Evolutionary conservation across 2,329 filamentous ascomycete species (phyloP).

Genomic region (Pezicula radicicola): DNA sequence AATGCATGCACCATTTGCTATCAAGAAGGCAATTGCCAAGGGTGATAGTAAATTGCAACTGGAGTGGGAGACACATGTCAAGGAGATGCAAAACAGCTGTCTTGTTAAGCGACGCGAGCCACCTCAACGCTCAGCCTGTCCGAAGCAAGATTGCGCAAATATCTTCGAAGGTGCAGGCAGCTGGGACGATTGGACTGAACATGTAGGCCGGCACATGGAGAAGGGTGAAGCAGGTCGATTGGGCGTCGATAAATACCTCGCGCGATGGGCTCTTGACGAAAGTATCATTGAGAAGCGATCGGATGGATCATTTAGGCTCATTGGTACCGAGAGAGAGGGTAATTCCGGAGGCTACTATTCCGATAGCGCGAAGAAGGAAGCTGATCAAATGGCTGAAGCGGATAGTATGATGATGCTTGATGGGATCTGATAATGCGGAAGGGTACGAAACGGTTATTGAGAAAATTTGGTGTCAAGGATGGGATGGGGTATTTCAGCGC

Average conservation of each 20-base stretch:
- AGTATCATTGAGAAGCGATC: slow-evolving; percentile 57
- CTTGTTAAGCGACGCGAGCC: slow-evolving; percentile 65
- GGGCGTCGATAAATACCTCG: slow-evolving; percentile 54
- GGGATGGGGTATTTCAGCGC: no score
- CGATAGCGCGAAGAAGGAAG: slow-evolving; percentile 25
- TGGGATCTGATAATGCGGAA: neutral
- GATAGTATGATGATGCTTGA: slow-evolving; percentile 24
- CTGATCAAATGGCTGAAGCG: slow-evolving; percentile 18
- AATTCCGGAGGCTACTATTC: slow-evolving; percentile 27
- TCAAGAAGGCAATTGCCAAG: slow-evolving; percentile 54
- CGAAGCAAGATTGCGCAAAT: slow-evolving; percentile 66
- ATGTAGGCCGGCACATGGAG: slow-evolving; percentile 88
- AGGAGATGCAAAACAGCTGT: slow-evolving; percentile 72
- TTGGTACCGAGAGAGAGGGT: slow-evolving; percentile 37
- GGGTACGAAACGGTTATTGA: no score
- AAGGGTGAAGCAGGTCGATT: slow-evolving; percentile 58
- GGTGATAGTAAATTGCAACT: slow-evolving; percentile 55
- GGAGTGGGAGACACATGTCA: slow-evolving; percentile 64
- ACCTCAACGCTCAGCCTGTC: slow-evolving; percentile 70
- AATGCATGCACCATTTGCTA: slow-evolving; percentile 79
- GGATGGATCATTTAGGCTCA: slow-evolving; percentile 55
- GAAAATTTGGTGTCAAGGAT: no score
- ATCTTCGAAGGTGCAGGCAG: slow-evolving; percentile 68
- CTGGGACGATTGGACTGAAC: slow-evolving; percentile 92
- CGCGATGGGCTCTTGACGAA: slow-evolving; percentile 61